Evolutionary conservation across 768 basidiomycete species (phyloP).

Genomic region (Peribolospora kevripleyi): DNA sequence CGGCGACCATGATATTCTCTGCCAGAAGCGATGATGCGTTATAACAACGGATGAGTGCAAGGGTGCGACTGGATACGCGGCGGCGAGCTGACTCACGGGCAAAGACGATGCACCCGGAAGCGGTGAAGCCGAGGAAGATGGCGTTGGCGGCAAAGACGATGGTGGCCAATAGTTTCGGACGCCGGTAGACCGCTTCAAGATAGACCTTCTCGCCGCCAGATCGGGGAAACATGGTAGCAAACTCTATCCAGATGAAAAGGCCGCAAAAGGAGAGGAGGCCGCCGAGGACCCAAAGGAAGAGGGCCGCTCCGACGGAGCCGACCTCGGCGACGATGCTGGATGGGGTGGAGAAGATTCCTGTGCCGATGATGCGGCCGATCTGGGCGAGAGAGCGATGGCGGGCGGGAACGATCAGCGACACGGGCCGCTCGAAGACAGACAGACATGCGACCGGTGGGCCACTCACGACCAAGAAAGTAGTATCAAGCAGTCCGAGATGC

Average conservation of each 20-base stretch:
- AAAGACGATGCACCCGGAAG: conserved; percentile 28
- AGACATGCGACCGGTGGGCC: too few species aligned
- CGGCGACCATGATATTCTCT: conserved; percentile 29
- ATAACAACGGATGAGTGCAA: too few species aligned
- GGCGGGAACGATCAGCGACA: too few species aligned
- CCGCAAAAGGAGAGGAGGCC: conserved; percentile 31
- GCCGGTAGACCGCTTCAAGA: conserved; percentile 31
- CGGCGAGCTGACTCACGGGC: conserved; percentile 11
- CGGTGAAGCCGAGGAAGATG: conserved; percentile 26
- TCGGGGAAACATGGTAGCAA: conserved; percentile 38
- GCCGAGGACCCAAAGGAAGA: conserved; percentile 41
- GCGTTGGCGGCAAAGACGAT: conserved; percentile 29
- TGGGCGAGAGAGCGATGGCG: too few species aligned
- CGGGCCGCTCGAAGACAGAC: too few species aligned
- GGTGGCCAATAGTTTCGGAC: conserved; percentile 28
- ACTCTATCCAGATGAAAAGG: conserved; percentile 16
- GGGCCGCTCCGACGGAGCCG: conserved; percentile 34
- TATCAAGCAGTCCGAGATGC: too few species aligned
- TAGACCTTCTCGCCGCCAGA: conserved; percentile 42
- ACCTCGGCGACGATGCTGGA: conserved; percentile 35
- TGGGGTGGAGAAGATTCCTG: conserved; percentile 41
- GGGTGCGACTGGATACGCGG: conserved; percentile 1
- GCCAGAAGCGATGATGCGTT: neutral
- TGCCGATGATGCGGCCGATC: conserved; percentile 35
- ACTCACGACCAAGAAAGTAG: too few species aligned